Conservation (phyloP, 2,329 filamentous ascomycete species). For the Blumeria graminis region DNA sequence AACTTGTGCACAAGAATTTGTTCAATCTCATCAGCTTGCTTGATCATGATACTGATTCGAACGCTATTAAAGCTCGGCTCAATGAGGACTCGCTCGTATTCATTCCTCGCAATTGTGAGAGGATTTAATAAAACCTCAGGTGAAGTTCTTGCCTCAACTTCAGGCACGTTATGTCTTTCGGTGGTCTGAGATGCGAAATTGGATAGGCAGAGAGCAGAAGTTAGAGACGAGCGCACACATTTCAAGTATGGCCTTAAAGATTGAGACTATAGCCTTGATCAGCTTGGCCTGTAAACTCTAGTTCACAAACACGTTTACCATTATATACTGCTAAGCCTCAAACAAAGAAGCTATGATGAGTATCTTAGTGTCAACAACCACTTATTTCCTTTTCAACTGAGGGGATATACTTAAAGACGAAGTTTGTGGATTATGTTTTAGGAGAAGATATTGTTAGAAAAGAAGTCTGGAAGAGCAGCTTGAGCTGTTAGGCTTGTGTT, state of each 20-base stretch:
- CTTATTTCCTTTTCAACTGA: no score
- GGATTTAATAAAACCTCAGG: conserved; percentile 88
- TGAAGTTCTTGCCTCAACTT: conserved; percentile 79
- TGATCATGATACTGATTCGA: conserved; percentile 94
- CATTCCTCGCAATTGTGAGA: conserved; percentile 74
- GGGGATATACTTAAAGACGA: no score
- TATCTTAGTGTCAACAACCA: no score
- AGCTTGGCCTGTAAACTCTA: no score
- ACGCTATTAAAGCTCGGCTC: conserved; percentile 95
- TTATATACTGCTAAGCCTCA: no score
- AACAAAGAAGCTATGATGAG: no score
- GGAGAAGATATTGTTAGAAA: no score
- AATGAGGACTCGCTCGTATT: conserved; percentile 89
- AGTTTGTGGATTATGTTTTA: no score
- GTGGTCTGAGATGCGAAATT: conserved; percentile 96
- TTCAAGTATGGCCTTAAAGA: conserved; percentile 89
- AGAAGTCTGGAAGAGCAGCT: no score
- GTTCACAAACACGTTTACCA: no score
- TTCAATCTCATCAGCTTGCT: conserved; percentile 98
- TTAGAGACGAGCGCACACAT: conserved; percentile 84
- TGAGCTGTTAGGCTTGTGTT: no score
- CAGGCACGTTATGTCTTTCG: conserved; percentile 92
- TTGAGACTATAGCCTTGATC: conserved; percentile 42
- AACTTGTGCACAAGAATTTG: conserved; percentile 97
- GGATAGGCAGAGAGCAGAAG: conserved; percentile 74